A percentile compares a stretch with the other conserved stretches of the same genome.
These are phyloP conservation scores for Pestalotiopsis sp. DNA, from an alignment of 2,329 filamentous ascomycete species.

Conservation along the genomic window DNA sequence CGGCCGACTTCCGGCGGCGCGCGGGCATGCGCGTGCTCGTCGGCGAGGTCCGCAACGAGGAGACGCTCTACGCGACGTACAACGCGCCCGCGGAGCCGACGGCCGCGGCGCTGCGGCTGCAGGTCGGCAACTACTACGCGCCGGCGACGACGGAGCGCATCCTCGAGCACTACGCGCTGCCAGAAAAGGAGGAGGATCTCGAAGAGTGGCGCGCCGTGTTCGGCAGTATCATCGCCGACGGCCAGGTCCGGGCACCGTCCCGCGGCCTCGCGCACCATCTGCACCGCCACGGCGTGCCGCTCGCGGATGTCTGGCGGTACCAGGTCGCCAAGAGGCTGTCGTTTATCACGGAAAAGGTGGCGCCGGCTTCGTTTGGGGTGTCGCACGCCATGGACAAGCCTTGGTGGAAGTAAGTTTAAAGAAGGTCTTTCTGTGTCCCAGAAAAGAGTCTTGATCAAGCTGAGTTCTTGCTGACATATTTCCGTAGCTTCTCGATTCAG, in stretches of 20 bases:
- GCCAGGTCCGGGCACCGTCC: conserved; percentile 40
- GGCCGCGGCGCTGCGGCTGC: conserved; percentile 35
- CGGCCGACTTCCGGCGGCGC: conserved; percentile 37
- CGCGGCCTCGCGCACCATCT: conserved; percentile 35
- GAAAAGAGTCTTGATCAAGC: neutral
- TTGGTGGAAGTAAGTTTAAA: conserved; percentile 47
- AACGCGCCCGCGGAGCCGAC: conserved; percentile 36
- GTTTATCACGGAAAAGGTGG: conserved; percentile 41
- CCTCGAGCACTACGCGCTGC: conserved; percentile 37
- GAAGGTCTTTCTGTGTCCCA: no score
- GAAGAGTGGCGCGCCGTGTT: conserved; percentile 40
- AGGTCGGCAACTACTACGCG: conserved; percentile 46
- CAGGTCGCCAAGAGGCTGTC: conserved; percentile 43
- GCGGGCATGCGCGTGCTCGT: conserved; percentile 38
- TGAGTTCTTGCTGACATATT: neutral
- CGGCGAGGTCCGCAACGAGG: conserved; percentile 46
- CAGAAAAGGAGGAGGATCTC: conserved; percentile 26
- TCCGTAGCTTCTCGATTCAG: conserved; percentile 36
- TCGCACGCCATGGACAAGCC: conserved; percentile 44
- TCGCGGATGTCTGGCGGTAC: conserved; percentile 43
- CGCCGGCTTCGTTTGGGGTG: conserved; percentile 36
- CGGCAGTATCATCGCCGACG: conserved; percentile 42
- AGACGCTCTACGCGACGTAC: conserved; percentile 44
- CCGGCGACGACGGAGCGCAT: conserved; percentile 38
- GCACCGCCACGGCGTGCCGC: conserved; percentile 31